phyloP scores from a whole-genome alignment of 2,329 filamentous ascomycete genomes.

The Fusarium tanahbumbuense region DNA sequence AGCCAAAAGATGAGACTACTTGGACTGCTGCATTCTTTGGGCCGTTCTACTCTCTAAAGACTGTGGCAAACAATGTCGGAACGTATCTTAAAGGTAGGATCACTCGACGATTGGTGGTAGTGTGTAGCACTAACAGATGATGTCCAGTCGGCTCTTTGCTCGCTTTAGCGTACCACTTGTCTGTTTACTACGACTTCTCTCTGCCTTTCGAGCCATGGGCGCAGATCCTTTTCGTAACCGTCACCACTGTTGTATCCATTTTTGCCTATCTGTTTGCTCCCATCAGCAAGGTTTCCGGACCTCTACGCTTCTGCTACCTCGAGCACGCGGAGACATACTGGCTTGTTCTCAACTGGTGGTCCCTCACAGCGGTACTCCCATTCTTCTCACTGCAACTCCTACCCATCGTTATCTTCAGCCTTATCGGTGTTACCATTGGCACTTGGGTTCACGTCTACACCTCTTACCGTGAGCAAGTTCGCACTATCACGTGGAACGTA shows the following conservation, averaged over 20 bases:
- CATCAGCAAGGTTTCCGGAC: slow-evolving; percentile 20
- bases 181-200: slow-evolving; percentile 20
- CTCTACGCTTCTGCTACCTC: slow-evolving; percentile 33
- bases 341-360: slow-evolving; percentile 32
- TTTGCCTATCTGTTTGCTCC: slow-evolving; percentile 21
- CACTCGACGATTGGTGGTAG: too few species aligned
- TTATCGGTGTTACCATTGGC: slow-evolving; percentile 8
- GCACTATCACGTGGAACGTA: slow-evolving; percentile 2
- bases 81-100: slow-evolving; percentile 25
- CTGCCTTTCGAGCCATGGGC: slow-evolving; percentile 20
- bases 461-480: slow-evolving; percentile 16
- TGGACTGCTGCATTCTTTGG: slow-evolving; percentile 9
- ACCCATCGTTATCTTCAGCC: slow-evolving; percentile 11
- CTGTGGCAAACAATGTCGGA: slow-evolving; percentile 9
- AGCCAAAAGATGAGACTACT: not conserved
- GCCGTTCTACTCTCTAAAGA: slow-evolving; percentile 20
- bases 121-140: too few species aligned
- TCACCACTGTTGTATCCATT: rapidly evolving
- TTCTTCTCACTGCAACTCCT: slow-evolving; percentile 21
- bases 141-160: slow-evolving; percentile 14
- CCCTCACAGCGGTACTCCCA: slow-evolving; percentile 8
- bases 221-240: slow-evolving; percentile 11
- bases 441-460: slow-evolving; percentile 30
- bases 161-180: slow-evolving; percentile 19
- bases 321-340: slow-evolving; percentile 34